These are phyloP conservation scores for Pleurotus ostreatus DNA, from an alignment of 768 basidiomycete species.

Conservation along the genomic window DNA sequence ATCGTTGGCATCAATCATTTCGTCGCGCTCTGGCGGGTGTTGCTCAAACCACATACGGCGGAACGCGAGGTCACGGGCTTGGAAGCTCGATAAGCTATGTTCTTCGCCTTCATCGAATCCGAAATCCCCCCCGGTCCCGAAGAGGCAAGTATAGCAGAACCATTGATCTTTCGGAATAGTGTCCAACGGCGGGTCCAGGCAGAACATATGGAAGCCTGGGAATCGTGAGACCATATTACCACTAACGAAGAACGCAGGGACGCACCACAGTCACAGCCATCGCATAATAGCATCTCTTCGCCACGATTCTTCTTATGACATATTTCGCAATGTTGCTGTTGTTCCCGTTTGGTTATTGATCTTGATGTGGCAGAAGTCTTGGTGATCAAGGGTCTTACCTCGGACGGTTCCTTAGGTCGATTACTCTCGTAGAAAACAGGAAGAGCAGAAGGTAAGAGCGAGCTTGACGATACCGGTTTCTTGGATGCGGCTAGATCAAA, in stretches of 20 bases:
- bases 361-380: slow-evolving; percentile 18
- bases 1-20: slow-evolving; percentile 35
- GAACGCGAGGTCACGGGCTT: slow-evolving; percentile 87
- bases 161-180: slow-evolving; percentile 91
- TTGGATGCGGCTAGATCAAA: slow-evolving; percentile 29
- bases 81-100: slow-evolving; percentile 88
- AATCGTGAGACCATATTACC: slow-evolving; percentile 7
- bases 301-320: slow-evolving; percentile 87
- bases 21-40: slow-evolving; percentile 51
- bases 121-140: slow-evolving; percentile 91
- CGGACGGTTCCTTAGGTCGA: slow-evolving; percentile 43
- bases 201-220: slow-evolving; percentile 93
- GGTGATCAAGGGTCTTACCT: slow-evolving; percentile 39
- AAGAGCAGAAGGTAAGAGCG: slow-evolving; percentile 28
- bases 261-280: slow-evolving; percentile 79
- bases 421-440: slow-evolving; percentile 47
- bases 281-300: slow-evolving; percentile 89
- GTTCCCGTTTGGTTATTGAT: slow-evolving; percentile 18
- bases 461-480: slow-evolving; percentile 22
- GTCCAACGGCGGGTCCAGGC: slow-evolving; percentile 86
- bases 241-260: slow-evolving; percentile 1
- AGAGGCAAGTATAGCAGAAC: slow-evolving; percentile 91
- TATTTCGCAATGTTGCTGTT: slow-evolving; percentile 85
- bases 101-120: slow-evolving; percentile 99
- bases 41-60: slow-evolving; percentile 83